Conservation (phyloP, 805 yeast genomes). For the Torulaspora gathmanii region DNA sequence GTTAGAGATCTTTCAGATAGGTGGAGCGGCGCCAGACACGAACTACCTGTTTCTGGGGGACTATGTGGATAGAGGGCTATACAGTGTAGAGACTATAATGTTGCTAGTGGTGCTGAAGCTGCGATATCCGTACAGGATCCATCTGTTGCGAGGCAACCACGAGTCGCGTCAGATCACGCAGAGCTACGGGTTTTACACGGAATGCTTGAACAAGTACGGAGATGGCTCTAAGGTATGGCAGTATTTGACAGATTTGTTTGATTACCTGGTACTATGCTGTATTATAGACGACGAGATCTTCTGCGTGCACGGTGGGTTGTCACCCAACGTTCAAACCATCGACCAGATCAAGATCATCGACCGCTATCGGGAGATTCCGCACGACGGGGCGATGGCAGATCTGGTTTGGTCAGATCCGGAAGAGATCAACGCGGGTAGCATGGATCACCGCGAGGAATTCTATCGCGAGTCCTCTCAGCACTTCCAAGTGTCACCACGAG, state of each 20-base stretch:
- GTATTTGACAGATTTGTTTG: conserved; percentile 87
- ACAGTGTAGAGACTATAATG: conserved; percentile 88
- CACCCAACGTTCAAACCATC: conserved; percentile 90
- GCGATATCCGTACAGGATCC: conserved; percentile 80
- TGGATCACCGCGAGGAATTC: conserved; percentile 33
- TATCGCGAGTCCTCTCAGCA: conserved; percentile 40
- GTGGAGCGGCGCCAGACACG: conserved; percentile 90
- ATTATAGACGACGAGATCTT: conserved; percentile 86
- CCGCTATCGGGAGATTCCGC: conserved; percentile 91
- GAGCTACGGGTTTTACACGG: conserved; percentile 94
- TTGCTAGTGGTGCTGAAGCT: conserved; percentile 76
- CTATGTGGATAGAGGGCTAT: conserved; percentile 93
- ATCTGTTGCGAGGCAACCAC: conserved; percentile 87
- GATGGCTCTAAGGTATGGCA: conserved; percentile 72
- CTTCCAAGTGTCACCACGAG: conserved; percentile 87
- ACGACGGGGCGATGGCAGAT: conserved; percentile 99
- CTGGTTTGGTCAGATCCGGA: conserved; percentile 99
- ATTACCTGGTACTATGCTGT: conserved; percentile 81
- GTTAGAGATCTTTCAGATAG: conserved; percentile 86
- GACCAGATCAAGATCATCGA: conserved; percentile 90
- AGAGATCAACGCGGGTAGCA: conserved; percentile 45
- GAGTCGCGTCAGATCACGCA: conserved; percentile 96
- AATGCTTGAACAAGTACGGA: conserved; percentile 86
- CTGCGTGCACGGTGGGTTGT: conserved; percentile 95
- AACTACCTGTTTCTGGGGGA: conserved; percentile 92